Conservation (phyloP, 129 eudicot genomes). For the Flaveria sonorensis region DNA sequence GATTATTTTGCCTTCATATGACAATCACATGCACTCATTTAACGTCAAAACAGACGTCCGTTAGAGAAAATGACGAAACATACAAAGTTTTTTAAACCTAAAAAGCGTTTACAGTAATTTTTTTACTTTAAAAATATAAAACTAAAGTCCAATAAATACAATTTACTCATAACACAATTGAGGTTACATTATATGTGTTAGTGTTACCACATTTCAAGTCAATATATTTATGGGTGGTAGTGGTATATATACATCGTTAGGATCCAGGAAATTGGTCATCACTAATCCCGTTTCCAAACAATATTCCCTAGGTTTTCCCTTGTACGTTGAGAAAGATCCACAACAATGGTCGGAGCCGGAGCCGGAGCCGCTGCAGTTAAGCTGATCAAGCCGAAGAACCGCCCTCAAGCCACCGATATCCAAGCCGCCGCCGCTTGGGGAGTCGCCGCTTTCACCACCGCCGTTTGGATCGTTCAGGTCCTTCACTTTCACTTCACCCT, state of each 20-base stretch:
- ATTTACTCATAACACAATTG: no score
- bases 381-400: slow-evolving; percentile 32
- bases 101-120: no score
- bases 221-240: background rate
- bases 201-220: no score
- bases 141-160: no score
- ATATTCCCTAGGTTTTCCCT: slow-evolving; percentile 26
- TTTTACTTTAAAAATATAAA: no score
- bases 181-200: no score
- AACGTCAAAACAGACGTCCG: no score
- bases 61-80: no score
- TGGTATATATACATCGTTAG: background rate
- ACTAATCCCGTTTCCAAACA: slow-evolving; percentile 4
- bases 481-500: no score
- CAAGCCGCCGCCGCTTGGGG: slow-evolving; percentile 53
- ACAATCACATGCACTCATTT: no score
- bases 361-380: slow-evolving; percentile 37
- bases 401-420: slow-evolving; percentile 46
- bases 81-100: no score
- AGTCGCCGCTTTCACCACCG: slow-evolving; percentile 44
- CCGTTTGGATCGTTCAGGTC: slow-evolving; percentile 51
- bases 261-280: background rate
- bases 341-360: slow-evolving; percentile 50
- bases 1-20: no score
- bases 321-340: background rate